Evolutionary conservation across 2,329 filamentous ascomycete species (phyloP).

Genomic region (Pseudogymnoascus sp.): DNA sequence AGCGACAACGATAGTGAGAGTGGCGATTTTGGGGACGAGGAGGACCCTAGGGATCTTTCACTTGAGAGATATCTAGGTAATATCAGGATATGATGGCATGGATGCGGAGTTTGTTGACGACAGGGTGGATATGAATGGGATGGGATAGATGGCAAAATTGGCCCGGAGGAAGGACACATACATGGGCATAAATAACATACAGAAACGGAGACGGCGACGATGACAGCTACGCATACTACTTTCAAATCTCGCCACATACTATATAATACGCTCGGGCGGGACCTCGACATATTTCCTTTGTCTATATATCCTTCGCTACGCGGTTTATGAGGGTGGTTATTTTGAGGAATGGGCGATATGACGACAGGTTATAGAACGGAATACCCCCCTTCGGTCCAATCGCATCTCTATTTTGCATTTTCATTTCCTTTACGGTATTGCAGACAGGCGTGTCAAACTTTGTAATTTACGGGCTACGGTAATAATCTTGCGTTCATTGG

Average conservation of each 20-base stretch:
- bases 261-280: slow-evolving; percentile 3
- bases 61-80: slow-evolving; percentile 2
- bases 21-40: background rate
- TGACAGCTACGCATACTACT: slow-evolving; percentile 1
- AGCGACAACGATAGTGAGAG: background rate
- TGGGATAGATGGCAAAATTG: slow-evolving; percentile 6
- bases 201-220: background rate
- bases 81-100: background rate
- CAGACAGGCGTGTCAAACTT: slow-evolving; percentile 6
- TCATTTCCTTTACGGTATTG: slow-evolving; percentile 1
- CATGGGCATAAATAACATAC: background rate
- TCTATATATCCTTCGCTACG: slow-evolving; percentile 5
- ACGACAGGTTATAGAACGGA: slow-evolving; percentile 9
- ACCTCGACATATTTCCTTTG: slow-evolving; percentile 5
- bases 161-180: slow-evolving; percentile 3
- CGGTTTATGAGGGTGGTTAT: slow-evolving; percentile 7
- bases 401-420: slow-evolving; percentile 6
- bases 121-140: background rate
- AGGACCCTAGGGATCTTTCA: slow-evolving; percentile 1
- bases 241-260: background rate
- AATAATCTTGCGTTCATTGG: slow-evolving; percentile 8
- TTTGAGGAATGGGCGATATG: slow-evolving; percentile 4
- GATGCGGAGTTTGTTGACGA: slow-evolving; percentile 2
- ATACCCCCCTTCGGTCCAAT: slow-evolving; percentile 7
- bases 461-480: slow-evolving; percentile 8